phyloP scores from a whole-genome alignment of 495 filamentous ascomycete genomes.

The Echria macrotheca region DNA sequence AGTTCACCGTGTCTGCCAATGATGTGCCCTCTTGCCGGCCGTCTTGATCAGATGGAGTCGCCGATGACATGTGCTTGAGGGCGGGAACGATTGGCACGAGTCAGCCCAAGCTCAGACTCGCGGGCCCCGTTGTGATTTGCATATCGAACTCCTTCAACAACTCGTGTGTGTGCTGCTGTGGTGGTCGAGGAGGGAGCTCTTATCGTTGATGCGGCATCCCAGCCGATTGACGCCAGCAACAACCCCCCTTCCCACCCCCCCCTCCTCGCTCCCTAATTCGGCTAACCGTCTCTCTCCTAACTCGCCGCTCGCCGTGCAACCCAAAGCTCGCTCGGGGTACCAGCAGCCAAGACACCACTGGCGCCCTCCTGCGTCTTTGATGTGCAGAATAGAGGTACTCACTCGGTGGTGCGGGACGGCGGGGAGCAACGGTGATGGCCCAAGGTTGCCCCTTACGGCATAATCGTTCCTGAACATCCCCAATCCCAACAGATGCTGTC shows the following conservation, averaged over 20 bases:
- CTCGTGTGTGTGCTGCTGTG: too few relatives aligned
- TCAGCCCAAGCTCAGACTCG: constrained; percentile 1
- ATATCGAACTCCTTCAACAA: background rate
- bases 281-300: background rate
- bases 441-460: constrained; percentile 14
- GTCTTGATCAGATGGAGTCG: too few relatives aligned
- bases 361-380: background rate
- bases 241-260: too few relatives aligned
- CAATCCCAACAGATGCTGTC: constrained; percentile 1
- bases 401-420: too few relatives aligned
- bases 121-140: constrained; percentile 6
- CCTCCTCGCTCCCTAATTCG: constrained; percentile 8
- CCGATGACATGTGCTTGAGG: too few relatives aligned
- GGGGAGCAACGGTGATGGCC: background rate
- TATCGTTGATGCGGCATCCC: constrained; percentile 6
- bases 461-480: constrained; percentile 9
- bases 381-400: too few relatives aligned
- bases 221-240: background rate
- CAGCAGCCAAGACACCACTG: too few relatives aligned
- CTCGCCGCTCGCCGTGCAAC: too few relatives aligned
- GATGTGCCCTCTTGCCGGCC: too few relatives aligned
- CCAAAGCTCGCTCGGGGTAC: too few relatives aligned
- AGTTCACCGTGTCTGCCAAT: constrained; percentile 4
- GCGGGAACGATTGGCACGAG: constrained; percentile 5
- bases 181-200: constrained; percentile 1